A percentile compares a stretch with the other conserved stretches of the same genome.
Conservation (phyloP, 208 protist genomes). For the Trypanosoma mega region DNA sequence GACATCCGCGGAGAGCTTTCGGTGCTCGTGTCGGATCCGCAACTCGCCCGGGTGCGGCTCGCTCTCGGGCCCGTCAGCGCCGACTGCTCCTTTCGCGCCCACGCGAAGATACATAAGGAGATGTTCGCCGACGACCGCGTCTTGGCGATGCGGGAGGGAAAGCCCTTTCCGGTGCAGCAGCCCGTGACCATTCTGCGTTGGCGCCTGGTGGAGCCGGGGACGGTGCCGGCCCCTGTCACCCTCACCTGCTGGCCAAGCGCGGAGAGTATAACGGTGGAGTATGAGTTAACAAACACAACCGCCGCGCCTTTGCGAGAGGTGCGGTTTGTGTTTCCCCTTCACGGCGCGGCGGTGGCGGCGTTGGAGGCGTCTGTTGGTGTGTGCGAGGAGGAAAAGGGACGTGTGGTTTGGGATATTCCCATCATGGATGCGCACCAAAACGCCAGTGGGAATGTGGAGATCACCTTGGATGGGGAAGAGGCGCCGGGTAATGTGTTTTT, state of each 20-base stretch:
- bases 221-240: slow-evolving; percentile 48
- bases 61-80: slow-evolving; percentile 45
- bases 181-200: slow-evolving; percentile 79
- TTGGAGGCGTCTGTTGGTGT: slow-evolving; percentile 49
- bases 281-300: slow-evolving; percentile 54
- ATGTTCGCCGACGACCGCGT: slow-evolving; percentile 76
- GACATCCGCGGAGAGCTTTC: slow-evolving; percentile 81
- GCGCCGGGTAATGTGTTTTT: slow-evolving; percentile 62
- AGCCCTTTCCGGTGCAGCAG: slow-evolving; percentile 80
- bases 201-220: slow-evolving; percentile 31
- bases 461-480: slow-evolving; percentile 32
- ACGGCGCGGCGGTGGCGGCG: slow-evolving; percentile 29
- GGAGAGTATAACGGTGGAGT: slow-evolving; percentile 77
- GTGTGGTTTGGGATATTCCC: slow-evolving; percentile 69
- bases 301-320: slow-evolving; percentile 46
- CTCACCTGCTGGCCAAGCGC: slow-evolving; percentile 81
- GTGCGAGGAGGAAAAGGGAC: slow-evolving; percentile 21
- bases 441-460: slow-evolving; percentile 67
- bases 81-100: slow-evolving; percentile 78
- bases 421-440: slow-evolving; percentile 44
- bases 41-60: slow-evolving; percentile 53
- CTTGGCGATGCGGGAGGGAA: slow-evolving; percentile 73
- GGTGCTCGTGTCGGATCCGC: slow-evolving; percentile 65
- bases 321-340: slow-evolving; percentile 58
- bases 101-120: slow-evolving; percentile 84